These are phyloP conservation scores for Suillus ampliporus DNA, from an alignment of 768 basidiomycete genomes.

Conservation along the genomic window DNA sequence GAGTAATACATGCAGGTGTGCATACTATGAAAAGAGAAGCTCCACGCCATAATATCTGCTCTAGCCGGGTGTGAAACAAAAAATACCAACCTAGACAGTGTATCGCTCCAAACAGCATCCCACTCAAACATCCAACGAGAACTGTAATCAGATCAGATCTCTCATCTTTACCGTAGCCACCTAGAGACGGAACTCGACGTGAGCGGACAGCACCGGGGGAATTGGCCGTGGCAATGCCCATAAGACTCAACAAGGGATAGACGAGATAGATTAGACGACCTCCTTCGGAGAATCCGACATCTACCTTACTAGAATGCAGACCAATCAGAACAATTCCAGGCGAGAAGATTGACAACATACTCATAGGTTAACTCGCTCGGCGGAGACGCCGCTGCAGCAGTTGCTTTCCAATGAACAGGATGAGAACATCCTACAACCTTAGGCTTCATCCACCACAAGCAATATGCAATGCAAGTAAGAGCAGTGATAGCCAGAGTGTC, in stretches of 20 bases:
- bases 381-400: too few species aligned
- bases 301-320: background rate
- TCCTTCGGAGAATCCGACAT: background rate
- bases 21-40: conserved; percentile 21
- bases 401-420: background rate
- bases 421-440: conserved; percentile 34
- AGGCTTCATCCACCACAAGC: conserved; percentile 48
- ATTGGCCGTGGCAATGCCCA: background rate
- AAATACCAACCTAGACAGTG: conserved; percentile 32
- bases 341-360: background rate
- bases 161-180: background rate
- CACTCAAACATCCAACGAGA: conserved; percentile 10
- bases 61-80: conserved; percentile 20
- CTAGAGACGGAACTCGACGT: conserved; percentile 4
- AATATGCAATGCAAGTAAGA: conserved; percentile 38
- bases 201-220: background rate
- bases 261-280: background rate
- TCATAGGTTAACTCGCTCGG: background rate
- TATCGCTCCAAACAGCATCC: conserved; percentile 30
- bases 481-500: conserved; percentile 41
- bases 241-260: background rate
- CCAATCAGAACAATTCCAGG: background rate
- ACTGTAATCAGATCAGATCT: background rate
- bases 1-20: background rate
- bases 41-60: conserved; percentile 28